These are phyloP conservation scores for Chionographis japonica DNA, from an alignment of 106 monocot genomes.

Conservation along the genomic window DNA sequence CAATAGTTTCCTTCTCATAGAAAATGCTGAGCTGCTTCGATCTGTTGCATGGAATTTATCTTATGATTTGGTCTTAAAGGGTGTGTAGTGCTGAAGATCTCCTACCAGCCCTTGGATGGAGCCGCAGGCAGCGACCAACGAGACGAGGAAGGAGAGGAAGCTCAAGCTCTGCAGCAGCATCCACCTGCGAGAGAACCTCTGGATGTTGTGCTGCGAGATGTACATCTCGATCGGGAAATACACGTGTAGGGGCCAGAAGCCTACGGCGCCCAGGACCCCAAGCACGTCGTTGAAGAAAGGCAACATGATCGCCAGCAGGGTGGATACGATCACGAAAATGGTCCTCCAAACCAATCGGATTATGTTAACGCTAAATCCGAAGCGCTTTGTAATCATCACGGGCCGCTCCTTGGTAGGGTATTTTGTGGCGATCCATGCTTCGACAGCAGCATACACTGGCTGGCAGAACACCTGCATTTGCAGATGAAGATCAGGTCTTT, in stretches of 20 bases:
- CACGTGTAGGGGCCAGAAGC: slow-evolving; percentile 71
- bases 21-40: no score
- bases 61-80: slow-evolving; percentile 44
- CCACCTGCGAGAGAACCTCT: slow-evolving; percentile 23
- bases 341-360: slow-evolving; percentile 51
- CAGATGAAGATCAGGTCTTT: background rate
- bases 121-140: slow-evolving; percentile 42
- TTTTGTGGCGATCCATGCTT: slow-evolving; percentile 6
- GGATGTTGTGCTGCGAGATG: slow-evolving; percentile 25
- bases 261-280: slow-evolving; percentile 46
- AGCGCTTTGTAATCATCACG: slow-evolving; percentile 1
- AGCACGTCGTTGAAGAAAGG: slow-evolving; percentile 78
- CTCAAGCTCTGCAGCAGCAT: slow-evolving; percentile 36
- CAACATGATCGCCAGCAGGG: slow-evolving; percentile 48
- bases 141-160: slow-evolving; percentile 43
- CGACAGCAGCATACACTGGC: slow-evolving; percentile 46
- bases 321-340: slow-evolving; percentile 32
- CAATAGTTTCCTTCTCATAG: no score
- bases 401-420: slow-evolving; percentile 22
- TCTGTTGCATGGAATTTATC: no score
- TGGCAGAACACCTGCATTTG: slow-evolving; percentile 49
- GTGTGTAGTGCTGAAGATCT: slow-evolving; percentile 32
- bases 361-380: slow-evolving; percentile 17
- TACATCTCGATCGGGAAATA: slow-evolving; percentile 65
- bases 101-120: slow-evolving; percentile 45